Percentiles rank a stretch among this genome's conserved stretches.
These are phyloP conservation scores for Torulaspora maleeae DNA, from an alignment of 805 yeast species.

Conservation along the genomic window DNA sequence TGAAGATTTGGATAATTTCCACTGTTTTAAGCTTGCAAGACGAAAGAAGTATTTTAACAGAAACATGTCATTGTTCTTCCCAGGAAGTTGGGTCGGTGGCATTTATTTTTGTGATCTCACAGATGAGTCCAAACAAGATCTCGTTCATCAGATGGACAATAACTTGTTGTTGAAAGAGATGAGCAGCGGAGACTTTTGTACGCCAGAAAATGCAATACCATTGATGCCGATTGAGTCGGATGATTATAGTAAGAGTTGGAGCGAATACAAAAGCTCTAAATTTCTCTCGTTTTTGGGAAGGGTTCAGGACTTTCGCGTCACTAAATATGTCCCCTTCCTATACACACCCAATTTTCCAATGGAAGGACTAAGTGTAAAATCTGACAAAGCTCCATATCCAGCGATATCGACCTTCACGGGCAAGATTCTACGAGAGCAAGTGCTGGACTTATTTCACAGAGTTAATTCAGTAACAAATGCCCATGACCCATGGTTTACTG, in stretches of 20 bases:
- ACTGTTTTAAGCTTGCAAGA: constrained; percentile 57
- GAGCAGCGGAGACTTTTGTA: constrained; percentile 31
- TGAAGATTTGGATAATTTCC: constrained; percentile 24
- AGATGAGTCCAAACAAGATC: constrained; percentile 25
- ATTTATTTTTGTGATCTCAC: constrained; percentile 48
- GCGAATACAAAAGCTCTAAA: constrained; percentile 32
- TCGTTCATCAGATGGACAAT: constrained; percentile 17
- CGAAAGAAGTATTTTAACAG: constrained; percentile 48
- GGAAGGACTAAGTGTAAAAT: constrained; percentile 32
- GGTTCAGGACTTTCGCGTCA: constrained; percentile 27
- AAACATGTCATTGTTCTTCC: constrained; percentile 45
- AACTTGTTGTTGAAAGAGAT: constrained; percentile 6
- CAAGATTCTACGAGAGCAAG: constrained; percentile 17
- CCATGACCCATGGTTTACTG: constrained; percentile 13
- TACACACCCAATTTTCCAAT: constrained; percentile 44
- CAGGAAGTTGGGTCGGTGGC: constrained; percentile 61
- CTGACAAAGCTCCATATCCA: background rate
- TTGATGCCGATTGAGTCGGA: constrained; percentile 58
- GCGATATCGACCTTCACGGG: background rate
- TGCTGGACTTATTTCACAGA: constrained; percentile 8
- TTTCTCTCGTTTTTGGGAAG: constrained; percentile 13
- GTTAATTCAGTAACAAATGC: constrained; percentile 1
- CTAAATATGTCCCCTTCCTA: constrained; percentile 53
- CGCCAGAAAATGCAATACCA: constrained; percentile 39
- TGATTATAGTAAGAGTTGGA: constrained; percentile 45